Evolutionary conservation across 257 asterid genomes (phyloP), one percentile per base, ranked within the genome.

Genomic region (Solanum sitiens): DNA sequence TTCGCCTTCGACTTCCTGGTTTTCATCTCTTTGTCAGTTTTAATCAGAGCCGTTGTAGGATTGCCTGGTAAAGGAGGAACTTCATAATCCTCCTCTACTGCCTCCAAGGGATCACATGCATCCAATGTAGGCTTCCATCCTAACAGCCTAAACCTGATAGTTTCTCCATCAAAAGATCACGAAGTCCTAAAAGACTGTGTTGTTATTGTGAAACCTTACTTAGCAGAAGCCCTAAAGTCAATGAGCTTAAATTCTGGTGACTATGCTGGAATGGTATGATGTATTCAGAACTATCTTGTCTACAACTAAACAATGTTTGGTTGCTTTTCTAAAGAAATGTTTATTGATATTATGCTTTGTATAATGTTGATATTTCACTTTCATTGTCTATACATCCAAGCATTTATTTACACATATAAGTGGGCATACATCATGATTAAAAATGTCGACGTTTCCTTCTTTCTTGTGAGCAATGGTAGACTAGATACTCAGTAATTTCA

Each of bases 181-280:
- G 7, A 37, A 1, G 23, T 53, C 23, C 10, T 94, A 27, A 90
- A 90, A 89, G 88, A 92, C 21, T 88, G 94, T 89, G 91, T 89
- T 39, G 47, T 89, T 85, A 92, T 80, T 82, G 90, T 94, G 45
- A 91, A 80, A 86, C 70, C 72, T 76, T 87, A 75, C 83, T 87
- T 93, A 65, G 89, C 67, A 61, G 91, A 89, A 87, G 91, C 92
- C 16, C 92, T 92, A 87, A 83, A 88, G 88, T 80, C 80, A 53
- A 87, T 85, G 94, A 85, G 67, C 79, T 90, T 93, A 59, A 90
- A 87, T 40, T 42, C 87, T 87, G 88, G 87, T 86, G 92, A 91
- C 56, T 92, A 89, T 91, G 92, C 93, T 79, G 92, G 86, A 86
- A 61, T 16, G 95, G 96, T 90, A 67, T 50, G 89, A 7, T 45